Conservation (phyloP, 2,329 filamentous ascomycete genomes). For the Teratosphaeria nubilosa region DNA sequence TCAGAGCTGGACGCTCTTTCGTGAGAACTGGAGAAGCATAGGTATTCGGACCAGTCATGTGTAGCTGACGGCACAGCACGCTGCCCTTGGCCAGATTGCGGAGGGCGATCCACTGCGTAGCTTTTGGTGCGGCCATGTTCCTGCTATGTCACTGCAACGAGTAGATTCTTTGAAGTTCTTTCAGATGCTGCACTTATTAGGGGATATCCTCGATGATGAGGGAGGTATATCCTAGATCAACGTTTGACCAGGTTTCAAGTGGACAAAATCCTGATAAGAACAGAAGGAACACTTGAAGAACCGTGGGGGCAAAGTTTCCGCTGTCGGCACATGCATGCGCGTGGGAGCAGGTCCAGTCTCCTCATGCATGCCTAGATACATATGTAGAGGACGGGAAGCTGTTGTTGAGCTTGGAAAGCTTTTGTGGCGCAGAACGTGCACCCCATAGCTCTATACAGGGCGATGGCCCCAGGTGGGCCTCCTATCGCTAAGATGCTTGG, state of each 20-base stretch:
- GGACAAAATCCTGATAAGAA: not conserved
- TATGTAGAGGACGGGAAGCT: not conserved
- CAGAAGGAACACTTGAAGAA: not conserved
- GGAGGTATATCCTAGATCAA: not conserved
- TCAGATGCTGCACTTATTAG: not conserved
- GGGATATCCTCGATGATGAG: not conserved
- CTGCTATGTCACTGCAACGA: not conserved
- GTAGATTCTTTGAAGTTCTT: not conserved
- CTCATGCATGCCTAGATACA: not conserved
- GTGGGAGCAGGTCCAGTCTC: not conserved
- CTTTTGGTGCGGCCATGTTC: conserved; percentile 33
- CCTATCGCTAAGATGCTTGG: not conserved
- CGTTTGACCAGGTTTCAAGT: not conserved
- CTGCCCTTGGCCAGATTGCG: conserved; percentile 30
- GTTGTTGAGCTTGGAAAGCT: not conserved
- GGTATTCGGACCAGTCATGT: conserved; percentile 51
- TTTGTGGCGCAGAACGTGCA: not conserved
- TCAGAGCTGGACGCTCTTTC: conserved; percentile 42
- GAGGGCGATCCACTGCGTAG: conserved; percentile 33
- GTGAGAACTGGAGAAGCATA: conserved; percentile 41
- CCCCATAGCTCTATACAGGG: not conserved
- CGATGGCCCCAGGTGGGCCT: too few species aligned
- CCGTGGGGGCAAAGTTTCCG: too few species aligned
- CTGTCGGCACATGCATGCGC: too few species aligned
- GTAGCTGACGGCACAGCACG: conserved; percentile 39